A percentile compares a stretch with the other conserved stretches of the same genome.
Conservation (phyloP, 2,329 filamentous ascomycete species). For the Boeremia exigua region DNA sequence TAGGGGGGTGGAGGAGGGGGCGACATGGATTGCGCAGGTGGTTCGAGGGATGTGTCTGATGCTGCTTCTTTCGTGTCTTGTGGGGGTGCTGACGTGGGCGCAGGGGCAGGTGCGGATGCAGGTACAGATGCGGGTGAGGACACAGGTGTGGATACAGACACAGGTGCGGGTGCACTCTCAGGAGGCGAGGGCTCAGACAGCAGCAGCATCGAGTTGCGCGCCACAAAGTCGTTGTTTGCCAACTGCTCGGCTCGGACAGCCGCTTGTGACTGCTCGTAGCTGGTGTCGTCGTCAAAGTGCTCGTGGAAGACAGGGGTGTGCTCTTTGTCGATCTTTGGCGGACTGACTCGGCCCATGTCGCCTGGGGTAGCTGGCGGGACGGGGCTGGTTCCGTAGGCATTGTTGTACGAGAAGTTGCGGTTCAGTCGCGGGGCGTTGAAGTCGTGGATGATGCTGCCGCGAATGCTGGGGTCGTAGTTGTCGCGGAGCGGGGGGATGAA, state of each 20-base stretch:
- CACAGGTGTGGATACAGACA: neutral
- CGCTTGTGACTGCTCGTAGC: slow-evolving; percentile 48
- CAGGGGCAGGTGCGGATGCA: slow-evolving; percentile 18
- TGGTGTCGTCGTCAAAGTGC: slow-evolving; percentile 63
- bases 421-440: slow-evolving; percentile 66
- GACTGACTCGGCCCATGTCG: slow-evolving; percentile 37
- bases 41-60: slow-evolving; percentile 17
- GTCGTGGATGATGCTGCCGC: slow-evolving; percentile 68
- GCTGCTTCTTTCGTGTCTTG: slow-evolving; percentile 22
- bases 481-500: slow-evolving; percentile 60
- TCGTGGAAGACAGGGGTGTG: slow-evolving; percentile 67
- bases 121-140: slow-evolving; percentile 17
- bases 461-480: slow-evolving; percentile 68
- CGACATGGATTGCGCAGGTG: slow-evolving; percentile 13
- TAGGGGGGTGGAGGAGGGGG: slow-evolving; percentile 26
- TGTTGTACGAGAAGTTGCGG: slow-evolving; percentile 48
- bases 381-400: slow-evolving; percentile 31
- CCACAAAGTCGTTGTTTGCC: slow-evolving; percentile 56
- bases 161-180: slow-evolving; percentile 17
- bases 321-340: slow-evolving; percentile 47
- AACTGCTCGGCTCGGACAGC: slow-evolving; percentile 56
- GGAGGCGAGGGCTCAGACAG: slow-evolving; percentile 31
- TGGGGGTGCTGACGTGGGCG: slow-evolving; percentile 1
- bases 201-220: slow-evolving; percentile 49
- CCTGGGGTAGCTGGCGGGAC: slow-evolving; percentile 11